A percentile compares a stretch with the other conserved stretches of the same genome.
Evolutionary conservation across 2,329 filamentous ascomycete genomes (phyloP).

Genomic region (Chaetomium sp.): DNA sequence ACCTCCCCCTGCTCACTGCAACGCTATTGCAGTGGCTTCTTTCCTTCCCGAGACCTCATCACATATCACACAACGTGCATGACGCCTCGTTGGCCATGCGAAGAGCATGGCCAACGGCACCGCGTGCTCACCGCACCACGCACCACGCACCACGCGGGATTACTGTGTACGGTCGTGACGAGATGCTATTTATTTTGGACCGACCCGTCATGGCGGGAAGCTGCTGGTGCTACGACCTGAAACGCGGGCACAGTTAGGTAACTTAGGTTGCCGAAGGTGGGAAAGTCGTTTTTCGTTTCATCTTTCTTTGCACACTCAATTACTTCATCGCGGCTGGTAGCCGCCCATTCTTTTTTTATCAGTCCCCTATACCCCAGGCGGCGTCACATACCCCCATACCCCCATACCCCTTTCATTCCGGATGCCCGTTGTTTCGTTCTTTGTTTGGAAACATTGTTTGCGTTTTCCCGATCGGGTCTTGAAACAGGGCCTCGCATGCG

Average conservation of each 20-base stretch:
- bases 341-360: constrained; percentile 31
- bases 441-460: constrained; percentile 23
- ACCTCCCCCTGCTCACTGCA: constrained; percentile 16
- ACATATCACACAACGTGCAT: constrained; percentile 23
- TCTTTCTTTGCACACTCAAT: background rate
- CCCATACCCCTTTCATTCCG: constrained; percentile 12
- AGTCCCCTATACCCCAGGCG: background rate
- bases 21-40: constrained; percentile 13
- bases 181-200: constrained; percentile 15
- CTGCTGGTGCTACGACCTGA: constrained; percentile 13
- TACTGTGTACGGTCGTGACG: background rate
- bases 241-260: constrained; percentile 10
- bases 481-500: constrained; percentile 16
- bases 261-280: background rate
- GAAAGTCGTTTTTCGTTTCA: constrained; percentile 14
- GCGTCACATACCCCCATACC: background rate
- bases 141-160: background rate
- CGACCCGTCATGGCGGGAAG: constrained; percentile 11
- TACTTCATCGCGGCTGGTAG: constrained; percentile 16
- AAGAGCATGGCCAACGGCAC: constrained; percentile 2
- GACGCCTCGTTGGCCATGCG: background rate
- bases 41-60: constrained; percentile 17
- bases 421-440: constrained; percentile 18
- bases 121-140: constrained; percentile 2
- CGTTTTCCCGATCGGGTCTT: constrained; percentile 16